Evolutionary conservation across 2,329 filamentous ascomycete genomes (phyloP).

Genomic region (Exophiala sp.): DNA sequence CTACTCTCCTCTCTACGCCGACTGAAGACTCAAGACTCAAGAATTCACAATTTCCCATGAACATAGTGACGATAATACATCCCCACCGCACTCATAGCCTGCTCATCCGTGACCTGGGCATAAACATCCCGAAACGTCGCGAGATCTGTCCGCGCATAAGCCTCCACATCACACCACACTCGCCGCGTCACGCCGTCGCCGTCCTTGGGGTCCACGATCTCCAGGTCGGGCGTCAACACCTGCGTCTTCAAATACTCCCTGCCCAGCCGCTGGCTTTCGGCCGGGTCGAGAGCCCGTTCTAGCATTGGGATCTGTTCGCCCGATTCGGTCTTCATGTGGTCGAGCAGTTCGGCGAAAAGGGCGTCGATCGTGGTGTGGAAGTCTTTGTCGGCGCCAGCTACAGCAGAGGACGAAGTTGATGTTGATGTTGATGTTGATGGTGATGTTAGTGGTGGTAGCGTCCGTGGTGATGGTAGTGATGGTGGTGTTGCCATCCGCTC

Average conservation of each 20-base stretch:
- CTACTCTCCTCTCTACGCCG: no score
- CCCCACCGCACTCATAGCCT: background rate
- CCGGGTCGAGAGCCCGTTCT: conserved; percentile 12
- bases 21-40: no score
- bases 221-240: conserved; percentile 20
- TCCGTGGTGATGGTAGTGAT: background rate
- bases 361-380: conserved; percentile 2
- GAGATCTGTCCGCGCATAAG: conserved; percentile 14
- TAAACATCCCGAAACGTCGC: conserved; percentile 13
- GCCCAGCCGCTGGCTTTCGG: conserved; percentile 17
- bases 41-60: conserved; percentile 10
- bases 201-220: conserved; percentile 3
- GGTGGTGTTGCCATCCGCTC: no score
- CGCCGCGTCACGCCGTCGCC: background rate
- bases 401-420: background rate
- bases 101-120: conserved; percentile 2
- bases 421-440: no score
- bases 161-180: conserved; percentile 17
- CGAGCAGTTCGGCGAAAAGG: conserved; percentile 18
- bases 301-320: conserved; percentile 23
- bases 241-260: conserved; percentile 20
- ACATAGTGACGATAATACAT: background rate
- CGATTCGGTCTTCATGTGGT: conserved; percentile 24
- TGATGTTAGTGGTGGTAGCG: no score
- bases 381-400: no score